Conservation (phyloP, 495 filamentous ascomycete genomes). For the Lasiosphaeriaceae sp. region DNA sequence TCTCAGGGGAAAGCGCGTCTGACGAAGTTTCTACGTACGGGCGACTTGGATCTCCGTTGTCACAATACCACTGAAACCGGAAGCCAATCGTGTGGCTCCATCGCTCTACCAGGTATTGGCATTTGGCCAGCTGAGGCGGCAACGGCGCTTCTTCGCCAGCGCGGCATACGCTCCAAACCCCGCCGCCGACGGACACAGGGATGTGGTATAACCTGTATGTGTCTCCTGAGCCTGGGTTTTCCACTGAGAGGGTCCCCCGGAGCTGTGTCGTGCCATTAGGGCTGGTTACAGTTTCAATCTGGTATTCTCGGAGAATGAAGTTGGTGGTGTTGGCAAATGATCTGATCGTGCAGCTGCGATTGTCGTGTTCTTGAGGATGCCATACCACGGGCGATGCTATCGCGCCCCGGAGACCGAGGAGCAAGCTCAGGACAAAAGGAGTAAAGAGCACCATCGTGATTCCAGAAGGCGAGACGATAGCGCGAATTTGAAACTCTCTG, state of each 20-base stretch:
- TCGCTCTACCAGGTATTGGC: conserved; percentile 8
- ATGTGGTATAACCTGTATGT: conserved; percentile 3
- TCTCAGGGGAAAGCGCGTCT: neutral
- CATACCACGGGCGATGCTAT: no score
- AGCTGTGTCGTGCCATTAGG: neutral
- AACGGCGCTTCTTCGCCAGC: neutral
- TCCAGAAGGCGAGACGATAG: no score
- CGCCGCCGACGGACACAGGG: conserved; percentile 2
- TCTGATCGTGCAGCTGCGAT: neutral
- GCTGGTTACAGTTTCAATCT: conserved; percentile 3
- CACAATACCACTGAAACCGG: conserved; percentile 9
- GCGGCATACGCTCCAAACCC: conserved; percentile 4
- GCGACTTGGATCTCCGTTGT: neutral
- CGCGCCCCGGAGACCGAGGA: no score
- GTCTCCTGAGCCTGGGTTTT: conserved; percentile 6
- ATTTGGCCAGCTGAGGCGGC: conserved; percentile 2
- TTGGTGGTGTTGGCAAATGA: conserved; percentile 1
- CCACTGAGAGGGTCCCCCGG: conserved; percentile 5
- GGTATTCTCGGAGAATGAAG: conserved; percentile 8
- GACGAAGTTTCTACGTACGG: neutral
- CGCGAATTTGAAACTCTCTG: no score
- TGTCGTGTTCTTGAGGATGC: no score
- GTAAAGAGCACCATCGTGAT: no score
- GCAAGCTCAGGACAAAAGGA: no score
- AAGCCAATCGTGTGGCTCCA: conserved; percentile 3